Evolutionary conservation across 176 grass and related monocot genomes (phyloP), one percentile per base, ranked within the genome.

Genomic region (Microstegium vimineum): DNA sequence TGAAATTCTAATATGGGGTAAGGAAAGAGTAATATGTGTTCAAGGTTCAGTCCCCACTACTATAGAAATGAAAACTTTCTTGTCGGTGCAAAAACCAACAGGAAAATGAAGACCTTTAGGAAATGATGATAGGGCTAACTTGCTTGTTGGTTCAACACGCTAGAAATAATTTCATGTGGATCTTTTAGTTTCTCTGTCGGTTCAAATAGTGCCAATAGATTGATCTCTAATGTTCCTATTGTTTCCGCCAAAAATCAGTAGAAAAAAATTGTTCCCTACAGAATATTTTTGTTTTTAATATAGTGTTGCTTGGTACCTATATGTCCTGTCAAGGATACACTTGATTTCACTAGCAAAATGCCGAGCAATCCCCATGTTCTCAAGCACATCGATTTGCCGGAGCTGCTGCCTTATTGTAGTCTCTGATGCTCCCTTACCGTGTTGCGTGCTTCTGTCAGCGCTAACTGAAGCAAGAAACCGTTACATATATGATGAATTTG

Each of bases 311-410:
- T 11, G 52, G 2, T 81, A 91, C 86, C 81, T 89, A 79, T 93
- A 89, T 73, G 82, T 75, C 65, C 9, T 83, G 41, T 93, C 90
- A 71, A 93, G 72, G 68, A 89, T 87, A 8, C 69, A 74, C 66
- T 83, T 89, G 42, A 85, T 97, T 61, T 97, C 86, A 66, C 28
- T 25, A 27, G 54, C 40, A 54, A 93, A 97, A 80, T 85, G 87
- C 14, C 57, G 71, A 49, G 81, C 82, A 33, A 97, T 87, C 37
- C 94, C 91, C 23, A 85, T 36, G 38, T 81, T 93, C 84, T 91
- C 77, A 80, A 97, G 81, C 35, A 45, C 71, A 67, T 93, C 94
- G 30, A 97, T 47, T 22, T 54, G 47, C 72, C 49, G 26, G 42
- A 73, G 70, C 42, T 73, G 70, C 42, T 49, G 17, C 26, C 15